Percentiles rank a stretch among this genome's conserved stretches.
phyloP scores from a whole-genome alignment of 164 flowering plant genomes.

The Berberis thunbergii region DNA sequence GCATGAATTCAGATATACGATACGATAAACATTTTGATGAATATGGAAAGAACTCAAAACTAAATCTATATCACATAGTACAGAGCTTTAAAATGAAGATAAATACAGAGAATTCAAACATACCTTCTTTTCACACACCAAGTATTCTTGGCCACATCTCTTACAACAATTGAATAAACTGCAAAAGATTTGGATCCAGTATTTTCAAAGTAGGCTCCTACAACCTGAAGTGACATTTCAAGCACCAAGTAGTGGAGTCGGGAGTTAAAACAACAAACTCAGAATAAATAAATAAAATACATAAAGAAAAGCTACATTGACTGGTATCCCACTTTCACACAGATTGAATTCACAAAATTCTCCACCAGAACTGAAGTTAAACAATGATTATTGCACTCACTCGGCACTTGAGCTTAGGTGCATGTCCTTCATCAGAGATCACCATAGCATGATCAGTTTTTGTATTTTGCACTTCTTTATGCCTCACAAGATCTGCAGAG shows the following conservation, averaged over 20 bases:
- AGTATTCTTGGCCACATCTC: slow-evolving; percentile 57
- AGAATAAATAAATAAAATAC: background rate
- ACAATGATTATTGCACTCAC: slow-evolving; percentile 13
- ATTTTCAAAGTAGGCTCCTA: slow-evolving; percentile 93
- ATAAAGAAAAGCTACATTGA: background rate
- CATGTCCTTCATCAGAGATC: slow-evolving; percentile 13
- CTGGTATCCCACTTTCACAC: too few species aligned
- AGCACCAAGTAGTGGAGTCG: background rate
- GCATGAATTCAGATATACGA: too few species aligned
- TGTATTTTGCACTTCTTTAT: slow-evolving; percentile 8
- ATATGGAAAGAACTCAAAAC: too few species aligned
- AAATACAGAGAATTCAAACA: background rate
- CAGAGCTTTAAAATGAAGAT: too few species aligned
- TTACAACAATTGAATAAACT: slow-evolving; percentile 87
- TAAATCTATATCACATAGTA: too few species aligned
- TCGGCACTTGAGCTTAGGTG: slow-evolving; percentile 26
- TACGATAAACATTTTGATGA: too few species aligned
- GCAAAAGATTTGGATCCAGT: slow-evolving; percentile 87
- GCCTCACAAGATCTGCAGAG: slow-evolving; percentile 28
- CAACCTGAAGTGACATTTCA: slow-evolving; percentile 42
- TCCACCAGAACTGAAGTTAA: background rate
- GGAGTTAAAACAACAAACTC: background rate
- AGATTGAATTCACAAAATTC: background rate
- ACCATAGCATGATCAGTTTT: slow-evolving; percentile 13
- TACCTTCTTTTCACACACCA: slow-evolving; percentile 99